A percentile compares a stretch with the other conserved stretches of the same genome.
phyloP scores from a whole-genome alignment of 139 green algal genomes.

The Dunaliella primolecta region DNA sequence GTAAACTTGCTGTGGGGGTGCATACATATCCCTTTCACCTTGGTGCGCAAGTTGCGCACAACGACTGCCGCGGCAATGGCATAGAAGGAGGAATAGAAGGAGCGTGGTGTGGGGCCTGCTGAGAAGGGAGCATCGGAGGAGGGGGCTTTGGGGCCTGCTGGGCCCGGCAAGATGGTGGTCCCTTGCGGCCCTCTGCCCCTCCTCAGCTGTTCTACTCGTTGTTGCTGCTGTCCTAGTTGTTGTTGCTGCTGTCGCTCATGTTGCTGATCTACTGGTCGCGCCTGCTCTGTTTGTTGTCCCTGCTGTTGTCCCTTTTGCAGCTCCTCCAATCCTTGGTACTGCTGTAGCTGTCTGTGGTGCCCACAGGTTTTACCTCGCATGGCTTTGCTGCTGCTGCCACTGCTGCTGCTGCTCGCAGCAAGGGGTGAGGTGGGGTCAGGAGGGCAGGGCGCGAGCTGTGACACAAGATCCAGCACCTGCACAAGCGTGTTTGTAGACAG shows the following conservation, averaged over 20 bases:
- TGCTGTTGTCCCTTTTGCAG: too few species aligned
- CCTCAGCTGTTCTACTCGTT: too few species aligned
- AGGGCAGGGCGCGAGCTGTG: not conserved
- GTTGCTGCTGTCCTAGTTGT: too few species aligned
- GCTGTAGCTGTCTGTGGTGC: too few species aligned
- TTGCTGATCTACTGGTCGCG: too few species aligned
- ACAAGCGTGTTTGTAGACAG: not conserved
- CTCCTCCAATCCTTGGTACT: too few species aligned
- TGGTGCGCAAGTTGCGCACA: not conserved
- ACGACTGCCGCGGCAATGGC: not conserved
- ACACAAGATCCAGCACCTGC: not conserved
- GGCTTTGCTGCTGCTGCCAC: not conserved
- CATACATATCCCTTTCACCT: too few species aligned
- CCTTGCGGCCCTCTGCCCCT: not conserved
- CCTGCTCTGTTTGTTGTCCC: too few species aligned
- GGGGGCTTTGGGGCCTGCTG: not conserved
- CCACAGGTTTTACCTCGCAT: too few species aligned
- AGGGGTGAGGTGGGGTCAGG: not conserved
- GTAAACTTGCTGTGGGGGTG: too few species aligned
- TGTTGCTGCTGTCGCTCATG: too few species aligned
- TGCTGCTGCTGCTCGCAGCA: not conserved
- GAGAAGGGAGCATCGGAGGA: too few species aligned
- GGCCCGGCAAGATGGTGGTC: not conserved
- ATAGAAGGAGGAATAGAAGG: not conserved
- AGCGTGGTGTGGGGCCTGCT: not conserved